A percentile compares a stretch with the other conserved stretches of the same genome.
Conservation (phyloP, 306 rosid species). For the Glycyrrhiza uralensis region DNA sequence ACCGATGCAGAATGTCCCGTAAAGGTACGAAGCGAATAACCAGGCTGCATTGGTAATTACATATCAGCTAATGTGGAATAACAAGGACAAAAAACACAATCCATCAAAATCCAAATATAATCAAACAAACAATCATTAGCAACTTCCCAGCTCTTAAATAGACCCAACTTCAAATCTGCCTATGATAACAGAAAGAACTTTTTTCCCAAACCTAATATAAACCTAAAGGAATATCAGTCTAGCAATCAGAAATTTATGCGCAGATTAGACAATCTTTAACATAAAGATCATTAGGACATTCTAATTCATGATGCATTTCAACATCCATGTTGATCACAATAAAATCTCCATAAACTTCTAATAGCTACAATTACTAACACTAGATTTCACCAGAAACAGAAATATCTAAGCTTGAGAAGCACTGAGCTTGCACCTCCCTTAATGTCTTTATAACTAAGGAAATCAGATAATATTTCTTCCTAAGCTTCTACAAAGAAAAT, state of each 20-base stretch:
- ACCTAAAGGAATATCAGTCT: too few species aligned
- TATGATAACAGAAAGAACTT: too few species aligned
- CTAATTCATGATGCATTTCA: constrained; percentile 2
- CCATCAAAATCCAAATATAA: neutral
- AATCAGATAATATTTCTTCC: neutral
- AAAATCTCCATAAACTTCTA: neutral
- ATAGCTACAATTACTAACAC: too few species aligned
- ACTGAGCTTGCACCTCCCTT: neutral
- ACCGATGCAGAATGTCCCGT: constrained; percentile 77
- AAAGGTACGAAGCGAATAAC: constrained; percentile 80
- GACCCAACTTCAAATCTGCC: neutral
- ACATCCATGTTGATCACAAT: neutral
- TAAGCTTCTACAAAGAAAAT: neutral
- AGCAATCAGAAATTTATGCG: neutral
- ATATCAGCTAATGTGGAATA: constrained; percentile 19
- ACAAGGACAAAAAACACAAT: neutral
- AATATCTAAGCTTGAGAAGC: neutral
- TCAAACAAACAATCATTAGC: constrained; percentile 5
- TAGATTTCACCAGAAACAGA: neutral
- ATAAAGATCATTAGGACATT: neutral
- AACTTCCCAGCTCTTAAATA: neutral
- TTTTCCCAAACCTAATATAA: too few species aligned
- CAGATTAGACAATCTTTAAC: neutral
- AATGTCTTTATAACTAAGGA: neutral
- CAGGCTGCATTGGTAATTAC: constrained; percentile 57